phyloP scores from a whole-genome alignment of 2,329 filamentous ascomycete genomes.

The Paracamarosporium sp. region DNA sequence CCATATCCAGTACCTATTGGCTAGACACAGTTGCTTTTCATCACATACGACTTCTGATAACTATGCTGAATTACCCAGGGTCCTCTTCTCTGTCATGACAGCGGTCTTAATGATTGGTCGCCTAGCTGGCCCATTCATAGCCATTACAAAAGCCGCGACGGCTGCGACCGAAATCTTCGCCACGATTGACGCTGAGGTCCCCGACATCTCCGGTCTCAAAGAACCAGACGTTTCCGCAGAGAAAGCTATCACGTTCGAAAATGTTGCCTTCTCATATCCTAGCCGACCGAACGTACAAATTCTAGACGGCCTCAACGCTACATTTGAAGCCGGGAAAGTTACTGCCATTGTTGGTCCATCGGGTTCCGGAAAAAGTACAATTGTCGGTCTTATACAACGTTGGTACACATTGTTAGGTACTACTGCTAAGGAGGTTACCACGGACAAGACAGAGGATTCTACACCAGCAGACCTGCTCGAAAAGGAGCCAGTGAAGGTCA shows the following conservation, averaged over 20 bases:
- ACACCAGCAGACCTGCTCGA: not conserved
- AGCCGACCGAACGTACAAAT: constrained; percentile 68
- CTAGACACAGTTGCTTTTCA: not conserved
- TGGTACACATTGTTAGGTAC: constrained; percentile 68
- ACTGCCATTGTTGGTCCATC: constrained; percentile 78
- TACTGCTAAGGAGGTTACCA: constrained; percentile 15
- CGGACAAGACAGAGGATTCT: constrained; percentile 5
- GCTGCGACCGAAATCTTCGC: constrained; percentile 45
- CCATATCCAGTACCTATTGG: not conserved
- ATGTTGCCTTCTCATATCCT: constrained; percentile 48
- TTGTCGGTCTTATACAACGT: constrained; percentile 72
- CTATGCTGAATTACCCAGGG: constrained; percentile 22
- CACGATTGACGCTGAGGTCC: constrained; percentile 42
- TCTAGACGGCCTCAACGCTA: constrained; percentile 64
- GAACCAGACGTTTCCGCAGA: constrained; percentile 44
- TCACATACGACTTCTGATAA: not conserved
- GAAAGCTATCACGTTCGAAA: constrained; percentile 41
- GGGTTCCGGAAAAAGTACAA: constrained; percentile 76
- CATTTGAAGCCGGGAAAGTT: constrained; percentile 68
- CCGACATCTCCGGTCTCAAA: constrained; percentile 36
- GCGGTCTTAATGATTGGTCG: constrained; percentile 42
- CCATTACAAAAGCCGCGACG: constrained; percentile 41
- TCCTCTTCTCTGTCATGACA: constrained; percentile 49
- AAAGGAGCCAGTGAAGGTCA: not conserved
- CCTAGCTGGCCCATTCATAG: constrained; percentile 38